Evolutionary conservation across 73 alveolate genomes (phyloP).

Genomic region (Blepharisma japonicum): DNA sequence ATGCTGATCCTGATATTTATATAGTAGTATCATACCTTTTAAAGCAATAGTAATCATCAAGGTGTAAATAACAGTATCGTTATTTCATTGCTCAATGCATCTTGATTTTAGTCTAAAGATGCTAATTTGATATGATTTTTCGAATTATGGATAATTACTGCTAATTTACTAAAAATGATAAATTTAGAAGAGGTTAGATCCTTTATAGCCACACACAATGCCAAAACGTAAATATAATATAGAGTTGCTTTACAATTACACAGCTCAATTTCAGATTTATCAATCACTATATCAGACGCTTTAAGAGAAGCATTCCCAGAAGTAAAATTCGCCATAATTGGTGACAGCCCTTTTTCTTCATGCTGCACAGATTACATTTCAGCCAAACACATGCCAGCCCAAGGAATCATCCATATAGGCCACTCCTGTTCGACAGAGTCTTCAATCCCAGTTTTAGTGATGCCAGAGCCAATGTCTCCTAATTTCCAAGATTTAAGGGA

Average conservation of each 20-base stretch:
- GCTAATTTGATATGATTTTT: no score
- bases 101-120: no score
- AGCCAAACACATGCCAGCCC: slow-evolving; percentile 11
- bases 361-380: slow-evolving; percentile 27
- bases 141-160: no score
- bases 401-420: slow-evolving; percentile 3
- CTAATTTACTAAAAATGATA: no score
- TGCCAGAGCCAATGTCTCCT: not conserved
- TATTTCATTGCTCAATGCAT: no score
- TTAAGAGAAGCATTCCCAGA: slow-evolving; percentile 17
- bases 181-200: no score
- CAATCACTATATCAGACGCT: not conserved
- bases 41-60: no score
- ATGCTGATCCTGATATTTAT: no score
- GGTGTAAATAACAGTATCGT: no score
- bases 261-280: not conserved
- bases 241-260: slow-evolving; percentile 21
- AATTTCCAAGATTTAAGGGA: not conserved
- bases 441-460: not conserved
- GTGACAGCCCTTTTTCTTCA: slow-evolving; percentile 18
- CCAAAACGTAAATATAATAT: not conserved
- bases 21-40: no score
- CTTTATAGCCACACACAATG: no score
- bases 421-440: not conserved
- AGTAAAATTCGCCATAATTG: not conserved